Conservation (phyloP, 192 early-diverging fungal genomes). For the Backusella luteola region DNA sequence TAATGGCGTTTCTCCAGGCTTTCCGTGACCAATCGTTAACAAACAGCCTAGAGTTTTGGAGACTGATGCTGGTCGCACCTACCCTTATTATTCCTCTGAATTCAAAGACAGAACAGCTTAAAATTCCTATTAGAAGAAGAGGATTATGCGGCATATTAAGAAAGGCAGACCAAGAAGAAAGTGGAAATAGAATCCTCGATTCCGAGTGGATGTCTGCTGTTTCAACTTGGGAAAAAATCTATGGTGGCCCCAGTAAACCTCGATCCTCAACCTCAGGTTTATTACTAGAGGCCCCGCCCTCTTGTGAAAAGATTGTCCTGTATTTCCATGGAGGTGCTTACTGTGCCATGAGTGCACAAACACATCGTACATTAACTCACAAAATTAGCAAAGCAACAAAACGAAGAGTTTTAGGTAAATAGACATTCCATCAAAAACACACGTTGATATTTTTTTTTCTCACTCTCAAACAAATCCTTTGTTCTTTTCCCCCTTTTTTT, state of each 20-base stretch:
- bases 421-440: neutral
- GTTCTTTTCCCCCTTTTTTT: neutral
- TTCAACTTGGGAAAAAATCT: constrained; percentile 7
- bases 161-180: constrained; percentile 17
- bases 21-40: constrained; percentile 10
- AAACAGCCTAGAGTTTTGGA: constrained; percentile 22
- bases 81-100: constrained; percentile 19
- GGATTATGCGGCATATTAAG: constrained; percentile 21
- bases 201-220: constrained; percentile 26
- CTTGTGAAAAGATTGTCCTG: constrained; percentile 23
- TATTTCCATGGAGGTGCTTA: constrained; percentile 34
- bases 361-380: constrained; percentile 20
- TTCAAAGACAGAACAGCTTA: constrained; percentile 6
- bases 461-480: too few relatives aligned
- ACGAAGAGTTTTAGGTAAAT: constrained; percentile 24
- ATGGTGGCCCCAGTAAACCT: neutral
- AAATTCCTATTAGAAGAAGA: neutral
- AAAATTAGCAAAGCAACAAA: constrained; percentile 29
- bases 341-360: constrained; percentile 34
- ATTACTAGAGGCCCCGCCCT: neutral
- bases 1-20: constrained; percentile 20
- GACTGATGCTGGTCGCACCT: constrained; percentile 21
- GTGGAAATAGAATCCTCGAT: neutral
- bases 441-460: neutral
- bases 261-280: neutral